Base-by-base conservation (phyloP, 2,329 filamentous ascomycete genomes). In the Colletotrichum scovillei region DNA sequence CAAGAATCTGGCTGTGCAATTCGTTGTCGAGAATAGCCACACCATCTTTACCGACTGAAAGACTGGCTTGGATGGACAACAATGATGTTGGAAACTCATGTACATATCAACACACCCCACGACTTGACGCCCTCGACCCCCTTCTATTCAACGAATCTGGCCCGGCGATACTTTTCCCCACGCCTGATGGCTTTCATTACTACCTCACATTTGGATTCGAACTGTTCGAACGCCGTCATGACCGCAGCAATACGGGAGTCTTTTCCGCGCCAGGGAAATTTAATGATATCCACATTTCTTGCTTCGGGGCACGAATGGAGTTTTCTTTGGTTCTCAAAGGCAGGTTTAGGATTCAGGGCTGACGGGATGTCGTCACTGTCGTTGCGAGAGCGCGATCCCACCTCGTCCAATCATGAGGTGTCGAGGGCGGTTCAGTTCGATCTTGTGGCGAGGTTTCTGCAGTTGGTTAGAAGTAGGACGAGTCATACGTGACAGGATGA, bases 1-100 rank as follows among this genome's bases (percentile, higher is more conserved):
- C 77, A 98, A 98, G 88, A 97, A 98, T 78, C 89, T 93, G 76
- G 95, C 95, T 6, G 92, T 98, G 76, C 95, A 98, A 84, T 97
- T 97, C 78, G 88, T 99, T 80, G 93, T 98, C 76, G 96, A 98
- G 81, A 93, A 98, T 82, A 95, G 93, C 81, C 90, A 94, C 78
- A 90, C 89, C 77, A 93, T 98, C 74, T 98, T 98, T 81, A 85
- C 86, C 70, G 88, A 90, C 71, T 35, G 79, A 74, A 35, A 8
- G n/a, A 19, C 58, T 26, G 52, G 28, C 57, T 65, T 53, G 55
- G 62, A 62, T 66, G 62, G 70, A 38, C 56, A 49, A 24, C 19
- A 24, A 14, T 52, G 49, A 58, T 42, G n/a, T 63, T 72, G 38
- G 63, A 68, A 72, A 71, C 52, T 57, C 32, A 19, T 74, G 73